Base-by-base conservation (phyloP, 345 rosid genomes). In the Boechera stricta region DNA sequence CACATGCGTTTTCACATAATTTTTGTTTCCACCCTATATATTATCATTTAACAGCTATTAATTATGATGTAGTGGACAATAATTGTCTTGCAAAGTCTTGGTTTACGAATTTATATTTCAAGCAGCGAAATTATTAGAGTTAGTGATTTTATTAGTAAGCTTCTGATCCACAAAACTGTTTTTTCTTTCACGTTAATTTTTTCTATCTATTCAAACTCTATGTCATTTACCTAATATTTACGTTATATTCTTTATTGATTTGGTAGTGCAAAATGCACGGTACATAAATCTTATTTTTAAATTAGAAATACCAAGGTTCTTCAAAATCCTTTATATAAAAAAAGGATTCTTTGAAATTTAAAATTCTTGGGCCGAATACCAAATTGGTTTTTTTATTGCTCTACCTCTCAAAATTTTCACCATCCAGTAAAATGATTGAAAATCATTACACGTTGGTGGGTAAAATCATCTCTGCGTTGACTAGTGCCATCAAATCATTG, bases 361-460 rank as follows among this genome's bases (percentile, higher is more conserved):
- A 35, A 35, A 6, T 35, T 35, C 9, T 35, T 35, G 39, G 9
- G 10, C 39, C 39, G 2, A 36, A 36, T 10, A 10, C 44, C 44
- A 10, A 41, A 4, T 10, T 41, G 10, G 5, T 41, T 41, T 10
- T 36, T 36, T 36, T 41, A 41, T 41, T 41, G 44, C 13, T 41
- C 13, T 41, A 13, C 4, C 44, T 10, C 44, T 41, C 16, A 8
- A 28, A 6, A 15, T 7, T 2, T 6, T 44, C 4, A 63, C 48
- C 45, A 24, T 57, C 39, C 10, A 7, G 52, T 54, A 69, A 77
- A 62, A 69, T 24, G 33, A 61, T 60, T 60, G 3, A 61, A 68
- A 61, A 69, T 53, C 75, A 77, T 77, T 69, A 70, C 80, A 69
- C 35, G 59, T 44, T 44, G 32, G 75, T 69, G 65, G 57, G 57